phyloP scores from a whole-genome alignment of 192 early-diverging fungal genomes.

The Entrophospora sp. region DNA sequence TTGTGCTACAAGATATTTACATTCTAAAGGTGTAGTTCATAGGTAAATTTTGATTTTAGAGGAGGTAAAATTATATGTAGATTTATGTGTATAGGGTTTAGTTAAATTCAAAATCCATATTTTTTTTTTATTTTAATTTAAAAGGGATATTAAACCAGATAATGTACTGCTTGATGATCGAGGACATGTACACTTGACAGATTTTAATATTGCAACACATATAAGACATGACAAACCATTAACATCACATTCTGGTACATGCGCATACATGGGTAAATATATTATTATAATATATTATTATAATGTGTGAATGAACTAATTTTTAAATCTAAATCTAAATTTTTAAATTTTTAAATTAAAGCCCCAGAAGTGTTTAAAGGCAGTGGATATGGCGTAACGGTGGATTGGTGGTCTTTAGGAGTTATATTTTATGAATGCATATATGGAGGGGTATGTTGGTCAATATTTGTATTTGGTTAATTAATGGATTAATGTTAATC shows the following conservation, averaged over 20 bases:
- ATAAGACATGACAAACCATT: constrained; percentile 51
- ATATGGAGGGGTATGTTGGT: constrained; percentile 57
- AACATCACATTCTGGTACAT: constrained; percentile 80
- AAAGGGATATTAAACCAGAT: constrained; percentile 87
- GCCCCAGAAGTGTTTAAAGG: constrained; percentile 64
- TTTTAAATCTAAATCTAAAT: not conserved
- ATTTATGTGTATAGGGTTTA: too few relatives aligned
- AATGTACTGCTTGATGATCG: constrained; percentile 69
- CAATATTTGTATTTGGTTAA: too few relatives aligned
- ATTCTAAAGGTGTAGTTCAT: constrained; percentile 76
- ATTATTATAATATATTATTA: not conserved
- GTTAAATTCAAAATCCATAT: too few relatives aligned
- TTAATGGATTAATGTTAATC: not conserved
- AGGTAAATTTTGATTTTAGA: too few relatives aligned
- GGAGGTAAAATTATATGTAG: too few relatives aligned
- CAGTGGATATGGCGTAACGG: constrained; percentile 66
- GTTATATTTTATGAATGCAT: constrained; percentile 84
- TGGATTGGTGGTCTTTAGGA: constrained; percentile 96
- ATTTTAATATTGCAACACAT: constrained; percentile 93
- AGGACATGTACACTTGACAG: constrained; percentile 87
- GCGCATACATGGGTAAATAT: constrained; percentile 74
- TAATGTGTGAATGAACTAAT: not conserved
- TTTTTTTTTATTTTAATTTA: not conserved
- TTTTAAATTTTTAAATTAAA: constrained; percentile 8
- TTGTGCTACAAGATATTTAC: constrained; percentile 75